Evolutionary conservation across 139 green algal species (phyloP), one percentile per base, ranked within the genome.

Genomic region (Chlorella sp.): DNA sequence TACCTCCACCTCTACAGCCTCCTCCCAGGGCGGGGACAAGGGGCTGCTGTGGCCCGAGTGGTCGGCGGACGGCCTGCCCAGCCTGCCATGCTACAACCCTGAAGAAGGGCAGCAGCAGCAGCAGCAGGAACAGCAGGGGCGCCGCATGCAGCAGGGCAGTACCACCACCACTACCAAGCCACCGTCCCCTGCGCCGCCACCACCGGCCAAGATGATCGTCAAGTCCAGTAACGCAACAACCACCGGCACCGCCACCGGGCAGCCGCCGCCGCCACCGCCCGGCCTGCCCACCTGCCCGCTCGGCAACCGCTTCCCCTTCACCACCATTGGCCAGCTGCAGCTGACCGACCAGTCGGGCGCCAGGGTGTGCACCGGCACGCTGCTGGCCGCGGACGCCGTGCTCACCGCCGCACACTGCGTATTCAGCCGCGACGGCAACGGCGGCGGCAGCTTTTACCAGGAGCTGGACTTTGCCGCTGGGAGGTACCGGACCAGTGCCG

Each of bases 381-480:
- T 88, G 33, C 75, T 88, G 30, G 76, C 69, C 30, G 73, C 77
- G 3, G 73, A 84, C 34, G 74, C 80, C 60, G 82, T 87, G 35
- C 78, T 87, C 50, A 87, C 82, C 1, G 82, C 82, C 14, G 82
- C 63, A 26, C 82, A 87, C 74, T 87, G 82, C 73, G 82, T 84
- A 2, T 87, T 76, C 74, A 83, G 77, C 64, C 74, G 69, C 31
- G 72, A 63, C 29, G 29, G 29, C n/a, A 4, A 35, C n/a, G 61
- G 61, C 29, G 61, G 76, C 49, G 74, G 74, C 59, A 51, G 69
- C 5, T 85, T 85, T 29, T 85, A 82, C 70, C 65, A 71, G 42
- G 51, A 55, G 30, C 76, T 86, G 3, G 77, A 82, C 77, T 86
- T 81, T 27, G 67, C 76, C 1, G 75, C 80, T 2, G 74, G 73